Conservation (phyloP, 257 asterid genomes). For the Nicotiana obtusifolia region DNA sequence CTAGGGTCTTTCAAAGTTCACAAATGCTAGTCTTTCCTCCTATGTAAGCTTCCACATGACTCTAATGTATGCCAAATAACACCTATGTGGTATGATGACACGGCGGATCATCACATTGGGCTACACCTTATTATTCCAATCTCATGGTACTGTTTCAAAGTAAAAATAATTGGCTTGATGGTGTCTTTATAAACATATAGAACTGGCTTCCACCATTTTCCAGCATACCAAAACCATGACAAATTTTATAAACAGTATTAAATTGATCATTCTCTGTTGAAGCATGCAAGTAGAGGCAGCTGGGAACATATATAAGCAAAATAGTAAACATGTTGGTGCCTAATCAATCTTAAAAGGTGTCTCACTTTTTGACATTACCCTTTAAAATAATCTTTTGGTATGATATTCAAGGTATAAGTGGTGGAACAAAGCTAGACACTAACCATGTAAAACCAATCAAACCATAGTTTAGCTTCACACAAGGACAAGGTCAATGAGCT, state of each 20-base stretch:
- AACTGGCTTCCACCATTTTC: conserved; percentile 4
- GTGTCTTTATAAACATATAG: not conserved
- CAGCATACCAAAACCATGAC: not conserved
- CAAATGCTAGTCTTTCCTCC: no score
- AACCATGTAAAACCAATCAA: conserved; percentile 10
- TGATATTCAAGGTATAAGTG: no score
- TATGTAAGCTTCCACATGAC: no score
- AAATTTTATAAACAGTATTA: not conserved
- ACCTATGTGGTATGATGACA: no score
- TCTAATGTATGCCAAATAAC: no score
- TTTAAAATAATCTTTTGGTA: not conserved
- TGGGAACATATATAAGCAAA: conserved; percentile 13
- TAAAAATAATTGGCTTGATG: not conserved
- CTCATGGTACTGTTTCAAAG: not conserved
- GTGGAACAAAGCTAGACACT: no score
- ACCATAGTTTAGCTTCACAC: not conserved
- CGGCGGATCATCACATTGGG: no score
- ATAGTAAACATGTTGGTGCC: conserved; percentile 16
- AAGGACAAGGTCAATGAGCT: no score
- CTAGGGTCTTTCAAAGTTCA: no score
- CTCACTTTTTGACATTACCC: conserved; percentile 26
- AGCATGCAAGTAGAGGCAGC: not conserved
- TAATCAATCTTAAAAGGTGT: conserved; percentile 33
- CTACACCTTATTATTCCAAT: not conserved
- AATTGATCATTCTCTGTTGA: conserved; percentile 8